phyloP scores from a whole-genome alignment of 106 monocot species.

The Apostasia ramifera region DNA sequence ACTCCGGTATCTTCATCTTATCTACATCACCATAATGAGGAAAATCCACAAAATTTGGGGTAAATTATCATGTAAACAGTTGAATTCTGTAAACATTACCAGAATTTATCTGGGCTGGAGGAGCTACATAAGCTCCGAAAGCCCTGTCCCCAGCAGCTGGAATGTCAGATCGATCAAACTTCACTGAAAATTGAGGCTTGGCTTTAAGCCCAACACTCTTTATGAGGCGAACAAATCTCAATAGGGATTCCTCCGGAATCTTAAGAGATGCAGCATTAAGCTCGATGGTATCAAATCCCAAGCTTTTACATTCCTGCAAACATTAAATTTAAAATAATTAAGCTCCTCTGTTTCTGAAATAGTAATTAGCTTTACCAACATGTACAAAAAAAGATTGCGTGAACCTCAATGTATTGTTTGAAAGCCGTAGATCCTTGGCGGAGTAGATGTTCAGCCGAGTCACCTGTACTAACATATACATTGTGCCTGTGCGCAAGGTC shows the following conservation, averaged over 20 bases:
- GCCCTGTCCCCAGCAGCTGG: slow-evolving; percentile 53
- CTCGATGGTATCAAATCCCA: slow-evolving; percentile 88
- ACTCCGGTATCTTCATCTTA: too few species aligned
- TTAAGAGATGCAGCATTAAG: slow-evolving; percentile 66
- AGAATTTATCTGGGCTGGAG: slow-evolving; percentile 34
- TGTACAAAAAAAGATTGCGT: background rate
- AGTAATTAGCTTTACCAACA: background rate
- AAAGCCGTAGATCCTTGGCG: slow-evolving; percentile 61
- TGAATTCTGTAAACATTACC: slow-evolving; percentile 18
- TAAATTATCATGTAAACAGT: too few species aligned
- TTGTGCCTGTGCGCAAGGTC: slow-evolving; percentile 71
- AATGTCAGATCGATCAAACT: slow-evolving; percentile 58
- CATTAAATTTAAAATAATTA: background rate
- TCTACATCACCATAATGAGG: too few species aligned
- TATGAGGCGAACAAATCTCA: slow-evolving; percentile 64
- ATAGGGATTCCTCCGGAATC: slow-evolving; percentile 63
- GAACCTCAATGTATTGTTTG: slow-evolving; percentile 70
- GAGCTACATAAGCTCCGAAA: slow-evolving; percentile 65
- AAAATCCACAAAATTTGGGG: too few species aligned
- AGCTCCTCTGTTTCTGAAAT: background rate
- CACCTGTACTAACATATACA: slow-evolving; percentile 84
- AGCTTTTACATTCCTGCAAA: slow-evolving; percentile 64
- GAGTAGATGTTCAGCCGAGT: slow-evolving; percentile 74
- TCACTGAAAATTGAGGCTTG: slow-evolving; percentile 72
- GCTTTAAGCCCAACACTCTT: slow-evolving; percentile 70